phyloP scores from a whole-genome alignment of 1,284 basidiomycete species.

The Marasmius fiardii region DNA sequence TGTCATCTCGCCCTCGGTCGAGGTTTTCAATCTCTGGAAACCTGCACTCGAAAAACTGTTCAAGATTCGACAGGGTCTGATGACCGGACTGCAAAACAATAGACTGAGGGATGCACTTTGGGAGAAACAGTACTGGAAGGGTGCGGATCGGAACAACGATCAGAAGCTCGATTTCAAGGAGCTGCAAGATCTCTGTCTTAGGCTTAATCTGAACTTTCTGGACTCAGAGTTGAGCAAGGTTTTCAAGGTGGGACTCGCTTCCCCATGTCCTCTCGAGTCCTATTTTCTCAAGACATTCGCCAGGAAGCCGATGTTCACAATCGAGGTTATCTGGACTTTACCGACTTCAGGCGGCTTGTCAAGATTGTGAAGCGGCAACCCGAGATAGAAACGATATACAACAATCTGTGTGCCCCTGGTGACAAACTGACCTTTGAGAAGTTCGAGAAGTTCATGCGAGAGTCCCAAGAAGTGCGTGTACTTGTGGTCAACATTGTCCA shows the following conservation, averaged over 20 bases:
- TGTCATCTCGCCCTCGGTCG: conserved; percentile 73
- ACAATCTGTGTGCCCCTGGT: conserved; percentile 41
- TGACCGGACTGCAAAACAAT: conserved; percentile 62
- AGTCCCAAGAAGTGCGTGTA: conserved; percentile 57
- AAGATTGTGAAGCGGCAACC: conserved; percentile 80
- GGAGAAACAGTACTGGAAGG: conserved; percentile 84
- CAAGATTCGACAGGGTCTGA: conserved; percentile 61
- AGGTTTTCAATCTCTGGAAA: conserved; percentile 71
- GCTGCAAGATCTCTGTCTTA: conserved; percentile 71
- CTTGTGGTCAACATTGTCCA: not conserved
- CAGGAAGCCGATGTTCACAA: conserved; percentile 70
- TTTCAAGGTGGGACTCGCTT: conserved; percentile 54
- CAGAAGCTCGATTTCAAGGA: conserved; percentile 71
- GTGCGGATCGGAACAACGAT: conserved; percentile 60
- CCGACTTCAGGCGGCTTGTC: conserved; percentile 84
- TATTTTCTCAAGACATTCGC: not conserved
- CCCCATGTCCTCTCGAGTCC: not conserved
- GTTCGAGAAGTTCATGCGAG: conserved; percentile 68
- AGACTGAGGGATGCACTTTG: conserved; percentile 72
- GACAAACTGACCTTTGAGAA: conserved; percentile 48
- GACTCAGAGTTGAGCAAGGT: conserved; percentile 57
- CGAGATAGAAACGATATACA: conserved; percentile 73
- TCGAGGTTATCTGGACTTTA: conserved; percentile 76
- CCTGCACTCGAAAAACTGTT: conserved; percentile 57
- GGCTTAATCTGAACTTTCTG: conserved; percentile 71